Base-by-base conservation (phyloP, 257 asterid species). In the Scutellaria baicalensis region DNA sequence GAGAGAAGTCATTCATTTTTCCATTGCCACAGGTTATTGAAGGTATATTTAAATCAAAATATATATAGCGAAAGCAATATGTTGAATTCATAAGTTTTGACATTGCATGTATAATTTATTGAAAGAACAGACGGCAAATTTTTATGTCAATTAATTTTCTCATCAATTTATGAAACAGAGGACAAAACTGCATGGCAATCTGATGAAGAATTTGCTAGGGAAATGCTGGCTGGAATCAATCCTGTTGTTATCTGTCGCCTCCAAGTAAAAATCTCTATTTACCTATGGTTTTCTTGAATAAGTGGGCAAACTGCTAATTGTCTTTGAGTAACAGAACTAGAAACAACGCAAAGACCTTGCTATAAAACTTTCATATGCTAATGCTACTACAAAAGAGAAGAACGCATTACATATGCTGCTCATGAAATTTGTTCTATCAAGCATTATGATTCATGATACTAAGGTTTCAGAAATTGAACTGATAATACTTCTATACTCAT, bases 221-320 rank as follows among this genome's bases (percentile, higher is more conserved):
- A 90, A 81, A 86, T 83, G 93, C 77, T 88, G 66, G 97, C 95
- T 14, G 97, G 95, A 69, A 57, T 84, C 62, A 86, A 86, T 80
- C 96, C 97, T 42, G 81, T 88, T 65, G 75, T 81, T 17, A 80
- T 90, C 72, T 68, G 86, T 44, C 73, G 88, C 18, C 96, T 90
- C 77, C 79, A 86, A 66, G 97, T 90, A 86, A 69, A 57, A 5
- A 36, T 65, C 55, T 44, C 23, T 61, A 23, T 59, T 59, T 14
- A 20, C 33, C 33, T 21, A 4, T 17, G 21, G 12, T 61, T 42
- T 43, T 59, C 48, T 47, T 59, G 36, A 16, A 23, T 17, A 4
- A 65, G 59, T 23, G 36, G 36, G 6, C 20, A 76, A 70, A 51
- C 62, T 36, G 64, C 50, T 43, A 48, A 59, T 59, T 45, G 20